Evolutionary conservation across 352 stramenopile species (phyloP).

Genomic region (Plasmopara viticola): DNA sequence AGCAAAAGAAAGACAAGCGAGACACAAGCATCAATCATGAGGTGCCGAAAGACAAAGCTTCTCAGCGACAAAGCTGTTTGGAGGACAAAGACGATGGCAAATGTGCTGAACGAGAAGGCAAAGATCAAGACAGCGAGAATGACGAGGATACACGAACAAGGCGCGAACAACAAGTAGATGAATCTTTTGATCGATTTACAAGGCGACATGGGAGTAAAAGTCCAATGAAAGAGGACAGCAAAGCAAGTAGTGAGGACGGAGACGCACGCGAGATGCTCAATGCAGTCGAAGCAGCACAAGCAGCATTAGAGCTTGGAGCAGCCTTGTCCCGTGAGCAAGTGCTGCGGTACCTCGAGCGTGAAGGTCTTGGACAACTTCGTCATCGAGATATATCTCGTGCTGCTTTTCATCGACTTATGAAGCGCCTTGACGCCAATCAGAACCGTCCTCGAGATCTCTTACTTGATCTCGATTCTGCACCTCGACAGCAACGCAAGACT

Average conservation of each 20-base stretch:
- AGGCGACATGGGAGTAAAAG: slow-evolving; percentile 1
- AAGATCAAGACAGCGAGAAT: slow-evolving; percentile 20
- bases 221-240: slow-evolving; percentile 10
- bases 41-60: neutral
- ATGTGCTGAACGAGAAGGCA: slow-evolving; percentile 17
- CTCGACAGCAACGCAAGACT: neutral
- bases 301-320: slow-evolving; percentile 60
- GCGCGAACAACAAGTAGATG: slow-evolving; percentile 23
- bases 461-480: slow-evolving; percentile 11
- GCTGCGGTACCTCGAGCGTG: slow-evolving; percentile 43
- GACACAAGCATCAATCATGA: neutral
- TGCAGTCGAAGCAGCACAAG: slow-evolving; percentile 54
- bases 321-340: slow-evolving; percentile 54
- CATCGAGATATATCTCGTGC: slow-evolving; percentile 28
- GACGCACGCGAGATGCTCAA: slow-evolving; percentile 22
- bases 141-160: slow-evolving; percentile 14
- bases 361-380: slow-evolving; percentile 36
- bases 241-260: slow-evolving; percentile 26
- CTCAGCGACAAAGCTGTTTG: neutral
- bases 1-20: neutral
- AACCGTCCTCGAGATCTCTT: slow-evolving; percentile 19
- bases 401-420: slow-evolving; percentile 34
- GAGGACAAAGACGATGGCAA: slow-evolving; percentile 10
- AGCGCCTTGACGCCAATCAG: slow-evolving; percentile 32
- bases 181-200: slow-evolving; percentile 27